These are phyloP conservation scores for Hyphopichia pseudoburtonii DNA, from an alignment of 1,139 yeast species.

Conservation along the genomic window DNA sequence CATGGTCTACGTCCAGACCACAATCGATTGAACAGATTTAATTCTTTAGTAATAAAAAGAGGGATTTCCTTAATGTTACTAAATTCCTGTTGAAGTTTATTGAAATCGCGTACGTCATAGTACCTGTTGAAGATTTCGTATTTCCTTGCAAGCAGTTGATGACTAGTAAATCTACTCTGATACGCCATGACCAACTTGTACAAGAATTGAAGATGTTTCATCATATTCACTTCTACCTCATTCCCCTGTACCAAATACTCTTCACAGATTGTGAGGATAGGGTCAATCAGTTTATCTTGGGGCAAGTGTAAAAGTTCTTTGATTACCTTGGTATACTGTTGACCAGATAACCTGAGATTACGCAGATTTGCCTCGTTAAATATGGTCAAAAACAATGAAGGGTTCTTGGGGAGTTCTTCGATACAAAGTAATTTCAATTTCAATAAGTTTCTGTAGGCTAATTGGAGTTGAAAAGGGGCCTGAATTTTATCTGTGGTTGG, in stretches of 20 bases:
- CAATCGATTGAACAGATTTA: conserved; percentile 8
- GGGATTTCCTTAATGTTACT: conserved; percentile 4
- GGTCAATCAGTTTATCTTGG: background rate
- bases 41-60: conserved; percentile 8
- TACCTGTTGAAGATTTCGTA: conserved; percentile 27
- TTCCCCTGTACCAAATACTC: conserved; percentile 29
- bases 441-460: conserved; percentile 18
- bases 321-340: conserved; percentile 18
- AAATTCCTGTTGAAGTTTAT: conserved; percentile 8
- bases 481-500: conserved; percentile 7
- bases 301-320: conserved; percentile 6
- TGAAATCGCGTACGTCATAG: conserved; percentile 22
- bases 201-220: conserved; percentile 21
- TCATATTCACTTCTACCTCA: conserved; percentile 26
- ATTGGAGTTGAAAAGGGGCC: conserved; percentile 21
- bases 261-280: conserved; percentile 27
- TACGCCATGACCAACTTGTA: conserved; percentile 25
- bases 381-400: conserved; percentile 12
- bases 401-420: conserved; percentile 5
- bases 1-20: background rate
- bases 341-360: conserved; percentile 18
- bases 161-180: conserved; percentile 14
- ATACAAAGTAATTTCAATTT: conserved; percentile 17
- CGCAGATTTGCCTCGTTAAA: conserved; percentile 7
- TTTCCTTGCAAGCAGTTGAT: conserved; percentile 12